A percentile compares a stretch with the other conserved stretches of the same genome.
Evolutionary conservation across 2,329 filamentous ascomycete species (phyloP).

Genomic region (Colletotrichum tropicicola): DNA sequence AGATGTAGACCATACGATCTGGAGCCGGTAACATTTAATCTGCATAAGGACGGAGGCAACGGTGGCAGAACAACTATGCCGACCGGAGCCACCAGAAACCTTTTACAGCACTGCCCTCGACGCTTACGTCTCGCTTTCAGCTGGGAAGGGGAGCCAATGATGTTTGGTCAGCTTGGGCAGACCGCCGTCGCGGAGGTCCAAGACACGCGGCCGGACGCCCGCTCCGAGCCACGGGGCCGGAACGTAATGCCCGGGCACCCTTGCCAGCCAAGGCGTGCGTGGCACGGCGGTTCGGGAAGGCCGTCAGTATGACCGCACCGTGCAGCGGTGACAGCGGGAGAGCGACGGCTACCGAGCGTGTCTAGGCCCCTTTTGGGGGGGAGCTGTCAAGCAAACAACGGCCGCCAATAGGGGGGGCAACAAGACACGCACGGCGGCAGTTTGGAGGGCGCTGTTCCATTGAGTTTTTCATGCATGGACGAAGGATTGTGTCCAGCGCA

Average conservation of each 20-base stretch:
- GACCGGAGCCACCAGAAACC: no score
- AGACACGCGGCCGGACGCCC: not conserved
- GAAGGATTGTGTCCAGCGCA: not conserved
- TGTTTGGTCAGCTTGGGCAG: not conserved
- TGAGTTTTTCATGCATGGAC: not conserved
- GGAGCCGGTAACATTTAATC: no score
- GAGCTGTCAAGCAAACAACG: not conserved
- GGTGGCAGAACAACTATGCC: no score
- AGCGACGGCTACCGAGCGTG: not conserved
- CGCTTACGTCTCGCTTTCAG: no score
- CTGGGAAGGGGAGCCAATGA: no score
- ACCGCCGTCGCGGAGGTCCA: not conserved
- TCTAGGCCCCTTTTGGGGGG: not conserved
- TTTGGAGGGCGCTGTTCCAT: not conserved
- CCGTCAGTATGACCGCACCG: slow-evolving; percentile 21
- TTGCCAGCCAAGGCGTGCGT: not conserved
- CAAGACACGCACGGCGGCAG: no score
- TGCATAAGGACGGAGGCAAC: no score
- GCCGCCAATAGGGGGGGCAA: not conserved
- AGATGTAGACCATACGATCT: no score
- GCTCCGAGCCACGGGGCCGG: slow-evolving; percentile 9
- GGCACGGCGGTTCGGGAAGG: not conserved
- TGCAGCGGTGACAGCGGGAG: slow-evolving; percentile 27
- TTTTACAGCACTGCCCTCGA: no score
- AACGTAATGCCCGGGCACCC: slow-evolving; percentile 1